Evolutionary conservation across 2,329 filamentous ascomycete species (phyloP), one percentile per base, ranked within the genome.

Genomic region (Mycosphaerella sp.): DNA sequence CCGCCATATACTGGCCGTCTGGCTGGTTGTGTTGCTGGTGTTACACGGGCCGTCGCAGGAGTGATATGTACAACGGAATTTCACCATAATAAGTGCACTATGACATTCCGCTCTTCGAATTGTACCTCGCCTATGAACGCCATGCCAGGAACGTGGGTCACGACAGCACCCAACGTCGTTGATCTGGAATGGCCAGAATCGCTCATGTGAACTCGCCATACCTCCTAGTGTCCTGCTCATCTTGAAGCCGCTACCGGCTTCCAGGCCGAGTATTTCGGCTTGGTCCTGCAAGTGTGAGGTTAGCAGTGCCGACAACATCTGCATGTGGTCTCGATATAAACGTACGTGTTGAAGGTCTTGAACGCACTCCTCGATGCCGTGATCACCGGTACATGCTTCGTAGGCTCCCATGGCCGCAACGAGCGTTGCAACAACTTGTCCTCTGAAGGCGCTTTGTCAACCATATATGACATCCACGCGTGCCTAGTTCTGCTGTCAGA

Each of bases 331-430:
- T 49, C 42, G 17, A 7, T n/a, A 34, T n/a, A 10, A 39, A 84
- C 91, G 73, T 74, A 97, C 91, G 93, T 98, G 77, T 79, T 95
- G 76, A 96, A 98, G 34, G 93, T 83, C 78, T 88, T 95, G 78
- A 85, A 98, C 40, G 90, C 91, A 55, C 81, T 89, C 59, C 86
- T 81, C 58, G 80, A 86, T 67, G 79, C 76, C 29, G 93, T 96
- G 64, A 83, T 76, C 72, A 89, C 93, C 59, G 87, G 84, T 59
- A 84, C 77, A 67, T 92, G 81, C 66, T 85, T 79, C 53, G 79
- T 78, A 56, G 84, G 78, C 71, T 95, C 90, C 87, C 91, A 97
- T 38, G 78, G 72, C 59, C 89, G 81, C 45, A 83, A 72, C 62
- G 82, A 78, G 49, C 83, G 76, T 65, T 83, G 80, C 59, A 95